phyloP scores from a whole-genome alignment of 306 rosid species.

The Quercus variabilis region DNA sequence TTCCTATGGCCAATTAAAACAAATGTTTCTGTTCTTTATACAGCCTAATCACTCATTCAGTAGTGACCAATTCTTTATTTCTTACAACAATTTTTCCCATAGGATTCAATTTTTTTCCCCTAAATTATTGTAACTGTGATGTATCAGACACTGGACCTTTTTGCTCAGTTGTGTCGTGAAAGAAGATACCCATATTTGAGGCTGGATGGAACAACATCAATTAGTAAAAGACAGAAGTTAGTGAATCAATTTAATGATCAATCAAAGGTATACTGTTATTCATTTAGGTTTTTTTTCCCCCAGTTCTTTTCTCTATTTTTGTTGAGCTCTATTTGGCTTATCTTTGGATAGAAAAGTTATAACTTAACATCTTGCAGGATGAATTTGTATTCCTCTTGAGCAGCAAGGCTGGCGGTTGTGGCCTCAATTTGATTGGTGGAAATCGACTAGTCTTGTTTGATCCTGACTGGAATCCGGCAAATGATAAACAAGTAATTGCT shows the following conservation, averaged over 20 bases:
- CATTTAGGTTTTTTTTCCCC: constrained; percentile 6
- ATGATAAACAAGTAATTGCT: constrained; percentile 83
- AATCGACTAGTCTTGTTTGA: constrained; percentile 91
- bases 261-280: constrained; percentile 49
- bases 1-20: background rate
- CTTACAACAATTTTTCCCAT: background rate
- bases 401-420: constrained; percentile 99
- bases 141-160: constrained; percentile 88
- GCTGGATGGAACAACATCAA: constrained; percentile 91
- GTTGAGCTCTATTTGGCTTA: background rate
- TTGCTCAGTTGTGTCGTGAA: constrained; percentile 92
- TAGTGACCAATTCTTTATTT: background rate
- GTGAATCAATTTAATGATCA: constrained; percentile 82
- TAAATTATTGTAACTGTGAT: constrained; percentile 27
- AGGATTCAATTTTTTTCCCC: constrained; percentile 10
- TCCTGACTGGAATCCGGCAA: constrained; percentile 99
- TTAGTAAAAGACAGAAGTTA: constrained; percentile 89
- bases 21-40: background rate
- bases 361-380: constrained; percentile 52
- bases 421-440: constrained; percentile 97
- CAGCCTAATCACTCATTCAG: background rate
- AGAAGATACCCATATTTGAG: constrained; percentile 87
- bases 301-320: background rate
- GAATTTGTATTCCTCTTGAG: constrained; percentile 91
- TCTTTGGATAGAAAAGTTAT: constrained; percentile 1